Base-by-base conservation (phyloP, 352 stramenopile genomes). In the Phytophthora pisi region DNA sequence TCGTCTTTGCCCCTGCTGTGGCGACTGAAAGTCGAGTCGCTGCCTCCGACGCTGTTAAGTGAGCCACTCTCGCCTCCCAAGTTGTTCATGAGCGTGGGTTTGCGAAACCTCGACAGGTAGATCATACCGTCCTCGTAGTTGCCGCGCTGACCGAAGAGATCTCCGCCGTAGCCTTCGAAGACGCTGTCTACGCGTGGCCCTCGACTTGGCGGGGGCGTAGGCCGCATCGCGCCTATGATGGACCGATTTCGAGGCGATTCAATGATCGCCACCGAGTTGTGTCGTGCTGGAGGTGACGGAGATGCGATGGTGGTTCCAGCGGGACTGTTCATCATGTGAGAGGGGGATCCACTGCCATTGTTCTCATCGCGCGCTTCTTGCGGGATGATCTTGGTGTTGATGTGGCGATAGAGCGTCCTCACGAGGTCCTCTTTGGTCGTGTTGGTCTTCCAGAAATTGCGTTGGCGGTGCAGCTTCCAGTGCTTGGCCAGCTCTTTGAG, bases 371-470 rank as follows among this genome's bases (percentile, higher is more conserved):
- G 71, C 6, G 26, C 57, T 69, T 93, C 83, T 34, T 89, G 79
- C 6, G 86, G 84, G 26, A 91, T 88, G 69, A 93, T 89, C 61
- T 89, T 95, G 38, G 86, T 90, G 64, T 95, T 95, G 56, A 97
- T 97, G 55, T 96, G 88, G 16, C 87, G 82, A 50, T 95, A 92
- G 4, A 96, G 66, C 13, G 86, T 95, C 6, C 75, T 82, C 38
- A 96, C 88, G 11, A 97, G 84, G 28, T 97, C 89, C 60, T 97
- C 89, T 61, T 96, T 96, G 31, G 85, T 92, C 31, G 84, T 87
- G 74, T 97, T 90, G 9, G 77, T 94, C 61, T 96, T 97, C 90
- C 90, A 97, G 60, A 97, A 97, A 53, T 95, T 93, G 31, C 89
- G 86, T 65, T 95, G 86, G 1, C 91, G 86, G 51, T 97, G 89